phyloP scores from a whole-genome alignment of 148 eudicot species.

The Rheum nobile region DNA sequence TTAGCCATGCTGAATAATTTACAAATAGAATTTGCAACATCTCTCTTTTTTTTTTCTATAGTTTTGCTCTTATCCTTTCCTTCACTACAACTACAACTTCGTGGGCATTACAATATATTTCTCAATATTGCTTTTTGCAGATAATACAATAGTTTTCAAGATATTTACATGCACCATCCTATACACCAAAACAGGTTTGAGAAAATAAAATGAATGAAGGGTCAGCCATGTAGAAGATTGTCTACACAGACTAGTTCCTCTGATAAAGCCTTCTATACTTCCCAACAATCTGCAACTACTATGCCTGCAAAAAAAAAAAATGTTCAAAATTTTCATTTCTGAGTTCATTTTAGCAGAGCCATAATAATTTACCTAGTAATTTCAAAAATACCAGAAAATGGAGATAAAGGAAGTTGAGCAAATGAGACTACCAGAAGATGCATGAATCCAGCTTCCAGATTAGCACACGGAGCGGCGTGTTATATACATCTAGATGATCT shows the following conservation, averaged over 20 bases:
- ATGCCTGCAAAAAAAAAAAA: background rate
- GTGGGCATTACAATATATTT: constrained; percentile 1
- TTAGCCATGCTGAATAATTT: background rate
- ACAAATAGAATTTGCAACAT: background rate
- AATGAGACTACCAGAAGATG: constrained; percentile 2
- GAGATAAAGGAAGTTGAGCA: background rate
- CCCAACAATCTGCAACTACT: background rate
- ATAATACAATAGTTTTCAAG: constrained; percentile 1
- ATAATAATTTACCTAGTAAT: background rate
- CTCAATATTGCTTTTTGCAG: background rate
- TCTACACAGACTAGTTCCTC: background rate
- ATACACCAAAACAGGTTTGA: background rate
- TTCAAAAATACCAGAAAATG: background rate
- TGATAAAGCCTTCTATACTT: background rate
- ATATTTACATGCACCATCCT: background rate
- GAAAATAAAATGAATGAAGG: background rate
- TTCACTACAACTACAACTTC: background rate
- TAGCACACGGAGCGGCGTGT: background rate
- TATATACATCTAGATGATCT: constrained; percentile 4
- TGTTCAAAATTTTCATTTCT: background rate
- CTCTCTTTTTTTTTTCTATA: background rate
- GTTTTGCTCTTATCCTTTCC: background rate
- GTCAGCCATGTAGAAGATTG: background rate
- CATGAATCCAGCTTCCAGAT: constrained; percentile 5
- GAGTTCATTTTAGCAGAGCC: background rate